Evolutionary conservation across 352 stramenopile genomes (phyloP), one percentile per base, ranked within the genome.

Genomic region (Phytophthora aleatoria): DNA sequence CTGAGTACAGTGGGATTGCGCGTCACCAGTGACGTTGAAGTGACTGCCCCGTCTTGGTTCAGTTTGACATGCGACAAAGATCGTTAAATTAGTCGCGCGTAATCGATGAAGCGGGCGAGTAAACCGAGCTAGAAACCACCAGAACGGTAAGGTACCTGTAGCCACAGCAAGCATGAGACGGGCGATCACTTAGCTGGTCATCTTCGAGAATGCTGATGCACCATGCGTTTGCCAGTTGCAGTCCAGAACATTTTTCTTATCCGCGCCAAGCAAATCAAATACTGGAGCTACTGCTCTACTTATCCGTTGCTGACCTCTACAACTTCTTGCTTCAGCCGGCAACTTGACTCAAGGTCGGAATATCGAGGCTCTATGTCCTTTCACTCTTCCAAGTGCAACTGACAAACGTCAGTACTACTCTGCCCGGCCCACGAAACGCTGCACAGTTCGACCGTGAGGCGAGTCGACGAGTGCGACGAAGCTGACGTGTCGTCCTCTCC

Each of bases 381-480:
- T 47, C 20, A 35, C 26, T 56, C 48, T 41, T 73, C 60, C 41
- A 74, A 30, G 33, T 71, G 61, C 48, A 76, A 30, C 47, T 50
- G 59, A 50, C 63, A 73, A 15, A 63, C 31, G 41, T 11, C 31
- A 24, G 48, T 65, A 36, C 62, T 63, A 66, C 49, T 51, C 39
- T 69, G 57, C 8, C 68, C 68, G 10, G 64, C 39, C 68, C 68
- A 76, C 42, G 68, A 76, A 20, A 73, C 36, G 60, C 68, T 72
- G 8, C 69, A 52, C 27, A 76, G 39, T 50, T 76, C 63, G 43
- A 76, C 58, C 50, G 64, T 73, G 20, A 73, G 49, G 50, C 56
- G 61, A 66, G 41, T 59, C 12, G 53, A 47, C 33, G 35, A 28
- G 33, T 57, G 39, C 58, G 58, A 68, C 27, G 58, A 57, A 20